These are phyloP conservation scores for Stylonectria norvegica DNA, from an alignment of 2,329 filamentous ascomycete genomes.

Conservation along the genomic window DNA sequence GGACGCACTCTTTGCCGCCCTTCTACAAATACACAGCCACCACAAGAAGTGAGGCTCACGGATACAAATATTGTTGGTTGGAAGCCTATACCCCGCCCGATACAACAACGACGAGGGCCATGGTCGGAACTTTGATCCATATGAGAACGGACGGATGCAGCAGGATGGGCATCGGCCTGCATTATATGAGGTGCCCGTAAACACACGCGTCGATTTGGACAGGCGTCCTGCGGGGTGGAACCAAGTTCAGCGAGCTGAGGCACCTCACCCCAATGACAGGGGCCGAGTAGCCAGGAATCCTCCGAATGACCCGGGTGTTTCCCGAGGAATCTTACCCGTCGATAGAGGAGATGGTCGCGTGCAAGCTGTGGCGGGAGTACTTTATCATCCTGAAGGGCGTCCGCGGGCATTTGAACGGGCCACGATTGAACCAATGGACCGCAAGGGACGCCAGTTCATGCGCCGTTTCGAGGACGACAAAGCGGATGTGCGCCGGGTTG, in stretches of 20 bases:
- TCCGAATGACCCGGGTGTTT: slow-evolving; percentile 3
- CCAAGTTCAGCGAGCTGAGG: neutral
- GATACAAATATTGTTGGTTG: too few species aligned
- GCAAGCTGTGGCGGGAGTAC: neutral
- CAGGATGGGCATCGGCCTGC: neutral
- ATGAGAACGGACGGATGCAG: too few species aligned
- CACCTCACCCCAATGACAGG: slow-evolving; percentile 3
- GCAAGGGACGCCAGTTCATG: slow-evolving; percentile 4
- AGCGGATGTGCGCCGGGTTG: slow-evolving; percentile 1
- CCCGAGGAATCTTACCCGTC: neutral
- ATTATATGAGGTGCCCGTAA: slow-evolving; percentile 1
- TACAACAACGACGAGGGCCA: too few species aligned
- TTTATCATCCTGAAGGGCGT: neutral
- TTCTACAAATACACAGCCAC: too few species aligned
- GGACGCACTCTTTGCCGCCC: too few species aligned
- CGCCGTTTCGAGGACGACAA: slow-evolving; percentile 5
- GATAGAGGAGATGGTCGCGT: rapidly evolving
- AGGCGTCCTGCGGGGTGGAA: neutral
- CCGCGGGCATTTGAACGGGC: neutral
- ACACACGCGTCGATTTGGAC: neutral
- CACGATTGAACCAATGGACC: neutral
- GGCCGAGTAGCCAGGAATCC: neutral
- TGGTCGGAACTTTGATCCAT: too few species aligned
- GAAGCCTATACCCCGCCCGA: too few species aligned
- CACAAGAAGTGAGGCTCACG: too few species aligned